Percentiles rank a stretch among this genome's conserved stretches.
Evolutionary conservation across 2,329 filamentous ascomycete species (phyloP).

Genomic region (Epichloe gansuensis): DNA sequence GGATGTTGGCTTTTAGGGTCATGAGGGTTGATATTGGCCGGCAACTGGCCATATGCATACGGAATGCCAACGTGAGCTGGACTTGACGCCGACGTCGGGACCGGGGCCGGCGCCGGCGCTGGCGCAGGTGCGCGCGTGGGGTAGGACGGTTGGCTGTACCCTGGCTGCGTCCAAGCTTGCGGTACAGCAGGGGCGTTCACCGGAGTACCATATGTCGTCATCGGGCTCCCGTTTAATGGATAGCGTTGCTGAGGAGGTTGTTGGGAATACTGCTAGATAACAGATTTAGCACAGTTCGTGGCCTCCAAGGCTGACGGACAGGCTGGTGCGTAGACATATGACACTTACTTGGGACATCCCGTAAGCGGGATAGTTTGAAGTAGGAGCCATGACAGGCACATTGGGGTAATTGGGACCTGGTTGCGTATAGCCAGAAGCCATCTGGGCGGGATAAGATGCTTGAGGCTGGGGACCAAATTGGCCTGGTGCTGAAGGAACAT

Average conservation of each 20-base stretch:
- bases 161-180: slow-evolving; percentile 25
- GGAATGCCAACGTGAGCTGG: slow-evolving; percentile 28
- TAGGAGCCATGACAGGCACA: slow-evolving; percentile 31
- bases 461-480: slow-evolving; percentile 32
- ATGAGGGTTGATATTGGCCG: slow-evolving; percentile 55
- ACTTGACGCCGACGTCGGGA: slow-evolving; percentile 13
- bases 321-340: not conserved
- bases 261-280: slow-evolving; percentile 16
- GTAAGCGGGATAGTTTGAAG: slow-evolving; percentile 33
- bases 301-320: not conserved
- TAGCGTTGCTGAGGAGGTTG: slow-evolving; percentile 20
- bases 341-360: slow-evolving; percentile 32
- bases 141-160: slow-evolving; percentile 20
- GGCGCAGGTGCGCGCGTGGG: slow-evolving; percentile 18
- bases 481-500: slow-evolving; percentile 31
- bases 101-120: too few relatives aligned
- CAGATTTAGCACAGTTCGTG: not conserved
- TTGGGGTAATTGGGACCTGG: slow-evolving; percentile 31
- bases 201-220: slow-evolving; percentile 25
- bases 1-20: slow-evolving; percentile 69
- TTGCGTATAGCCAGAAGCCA: slow-evolving; percentile 33
- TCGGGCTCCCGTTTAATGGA: slow-evolving; percentile 22
- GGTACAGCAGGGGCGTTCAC: slow-evolving; percentile 18
- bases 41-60: slow-evolving; percentile 72
- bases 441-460: slow-evolving; percentile 34